phyloP scores from a whole-genome alignment of 306 rosid genomes.

The Prunus mongolica region DNA sequence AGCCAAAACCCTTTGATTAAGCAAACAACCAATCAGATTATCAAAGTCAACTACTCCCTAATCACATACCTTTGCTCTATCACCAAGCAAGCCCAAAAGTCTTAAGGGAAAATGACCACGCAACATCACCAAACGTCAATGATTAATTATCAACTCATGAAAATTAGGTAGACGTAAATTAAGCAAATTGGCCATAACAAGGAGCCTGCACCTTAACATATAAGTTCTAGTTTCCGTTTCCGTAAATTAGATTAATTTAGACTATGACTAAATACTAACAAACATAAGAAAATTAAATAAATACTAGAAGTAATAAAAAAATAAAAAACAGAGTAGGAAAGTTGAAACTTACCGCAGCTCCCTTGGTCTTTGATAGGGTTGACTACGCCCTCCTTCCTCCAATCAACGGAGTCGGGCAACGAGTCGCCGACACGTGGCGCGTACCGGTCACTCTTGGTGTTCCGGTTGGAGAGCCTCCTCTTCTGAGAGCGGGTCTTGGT shows the following conservation, averaged over 20 bases:
- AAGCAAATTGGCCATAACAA: too few species aligned
- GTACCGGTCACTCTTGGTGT: constrained; percentile 42
- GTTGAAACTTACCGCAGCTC: constrained; percentile 60
- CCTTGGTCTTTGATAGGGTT: constrained; percentile 75
- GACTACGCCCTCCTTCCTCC: constrained; percentile 91
- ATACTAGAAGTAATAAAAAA: background rate
- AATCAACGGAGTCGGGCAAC: constrained; percentile 71
- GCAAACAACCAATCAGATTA: background rate
- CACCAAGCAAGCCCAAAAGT: constrained; percentile 5
- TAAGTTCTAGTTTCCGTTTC: rapidly evolving
- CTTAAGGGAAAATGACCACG: background rate
- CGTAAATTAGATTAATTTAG: too few species aligned
- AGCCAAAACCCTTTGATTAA: too few species aligned
- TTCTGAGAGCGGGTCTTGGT: constrained; percentile 24
- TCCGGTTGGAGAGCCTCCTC: constrained; percentile 27
- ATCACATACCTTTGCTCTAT: background rate
- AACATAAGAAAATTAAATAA: background rate
- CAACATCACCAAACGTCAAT: background rate
- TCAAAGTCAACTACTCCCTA: background rate
- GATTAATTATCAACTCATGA: background rate
- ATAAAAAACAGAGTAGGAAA: background rate
- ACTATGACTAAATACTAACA: background rate
- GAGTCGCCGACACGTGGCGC: constrained; percentile 62
- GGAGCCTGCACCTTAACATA: too few species aligned
- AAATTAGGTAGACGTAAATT: too few species aligned